These are phyloP conservation scores for Arctostaphylos glauca DNA, from an alignment of 148 eudicot species.

Conservation along the genomic window DNA sequence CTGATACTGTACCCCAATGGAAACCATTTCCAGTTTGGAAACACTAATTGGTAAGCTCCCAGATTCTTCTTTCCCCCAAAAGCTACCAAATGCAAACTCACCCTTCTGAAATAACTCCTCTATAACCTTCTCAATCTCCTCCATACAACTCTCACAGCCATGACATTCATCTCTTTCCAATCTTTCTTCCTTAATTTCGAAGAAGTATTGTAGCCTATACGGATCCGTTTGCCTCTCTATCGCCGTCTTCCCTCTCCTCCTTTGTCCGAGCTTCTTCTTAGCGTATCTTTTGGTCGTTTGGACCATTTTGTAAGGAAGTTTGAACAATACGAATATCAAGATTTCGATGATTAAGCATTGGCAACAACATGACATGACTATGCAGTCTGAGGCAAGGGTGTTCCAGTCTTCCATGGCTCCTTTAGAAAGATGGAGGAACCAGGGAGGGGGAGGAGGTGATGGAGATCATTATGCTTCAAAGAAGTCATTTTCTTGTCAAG, in stretches of 20 bases:
- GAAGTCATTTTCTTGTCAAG: constrained; percentile 50
- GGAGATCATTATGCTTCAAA: constrained; percentile 19
- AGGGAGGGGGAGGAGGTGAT: constrained; percentile 9
- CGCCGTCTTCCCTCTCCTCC: constrained; percentile 22
- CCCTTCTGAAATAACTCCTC: constrained; percentile 61
- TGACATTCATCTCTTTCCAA: constrained; percentile 9
- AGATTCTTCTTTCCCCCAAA: constrained; percentile 56
- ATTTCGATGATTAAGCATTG: constrained; percentile 68
- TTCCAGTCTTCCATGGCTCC: constrained; percentile 55
- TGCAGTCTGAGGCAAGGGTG: constrained; percentile 58
- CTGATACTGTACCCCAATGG: constrained; percentile 36
- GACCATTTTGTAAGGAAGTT: constrained; percentile 50
- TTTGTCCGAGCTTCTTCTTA: constrained; percentile 36
- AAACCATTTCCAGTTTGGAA: constrained; percentile 24
- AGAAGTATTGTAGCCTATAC: constrained; percentile 10
- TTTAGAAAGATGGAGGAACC: background rate
- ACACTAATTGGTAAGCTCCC: constrained; percentile 19
- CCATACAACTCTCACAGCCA: constrained; percentile 35
- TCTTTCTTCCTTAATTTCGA: constrained; percentile 13
- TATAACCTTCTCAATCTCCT: constrained; percentile 69
- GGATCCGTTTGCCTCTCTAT: constrained; percentile 7
- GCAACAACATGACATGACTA: constrained; percentile 86
- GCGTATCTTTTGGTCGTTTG: constrained; percentile 41
- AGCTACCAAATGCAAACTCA: constrained; percentile 89
- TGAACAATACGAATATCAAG: constrained; percentile 48